Base-by-base conservation (phyloP, 2,329 filamentous ascomycete species). In the Aspergillus pseudonomiae region DNA sequence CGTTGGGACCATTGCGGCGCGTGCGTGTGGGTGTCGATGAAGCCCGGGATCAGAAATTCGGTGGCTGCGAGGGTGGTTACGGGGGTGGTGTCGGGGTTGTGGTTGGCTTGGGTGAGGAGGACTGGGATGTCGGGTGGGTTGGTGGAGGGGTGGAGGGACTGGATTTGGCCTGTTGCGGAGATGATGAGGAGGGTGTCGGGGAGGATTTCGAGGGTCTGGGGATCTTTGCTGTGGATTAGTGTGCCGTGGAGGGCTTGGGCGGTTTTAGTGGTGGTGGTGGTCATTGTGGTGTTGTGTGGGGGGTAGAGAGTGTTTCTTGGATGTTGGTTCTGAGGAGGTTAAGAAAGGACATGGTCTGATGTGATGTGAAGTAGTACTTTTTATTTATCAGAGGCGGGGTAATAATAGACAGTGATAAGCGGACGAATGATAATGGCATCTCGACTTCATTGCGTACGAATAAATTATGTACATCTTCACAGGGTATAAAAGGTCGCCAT, bases 21-120 rank as follows among this genome's bases (percentile, higher is more conserved):
- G 70, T 91, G 89, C 64, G 89, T 89, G 74, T 91, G 89, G 1
- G 88, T 90, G 77, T 91, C 88, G 59, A 91, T 78, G 64, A 78
- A 78, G 16, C 74, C 75, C 0, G 75, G 76, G 56, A 71, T 69
- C 24, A 78, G 61, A 55, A 78, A 77, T 34, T 77, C 65, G 12
- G 70, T 70, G 4, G 70, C 65, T 1, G 62, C 58, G 2, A 79
- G 70, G 57, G 68, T 64, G 59, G 72, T 74, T 24, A 78, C 59
- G 1, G 71, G 65, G 36, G 74, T 71, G 2, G 69, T 66, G 16
- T 71, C 65, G 4, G 70, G 70, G 2, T 72, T 67, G 48, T 73
- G 70, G 39, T 73, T 68, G 26, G 71, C 63, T 21, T 69, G 63
- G 4, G 67, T 61, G 6, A 77, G 63, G 11, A 75, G 63, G 9